phyloP scores from a whole-genome alignment of 805 yeast species.

The Lipomyces kockii region DNA sequence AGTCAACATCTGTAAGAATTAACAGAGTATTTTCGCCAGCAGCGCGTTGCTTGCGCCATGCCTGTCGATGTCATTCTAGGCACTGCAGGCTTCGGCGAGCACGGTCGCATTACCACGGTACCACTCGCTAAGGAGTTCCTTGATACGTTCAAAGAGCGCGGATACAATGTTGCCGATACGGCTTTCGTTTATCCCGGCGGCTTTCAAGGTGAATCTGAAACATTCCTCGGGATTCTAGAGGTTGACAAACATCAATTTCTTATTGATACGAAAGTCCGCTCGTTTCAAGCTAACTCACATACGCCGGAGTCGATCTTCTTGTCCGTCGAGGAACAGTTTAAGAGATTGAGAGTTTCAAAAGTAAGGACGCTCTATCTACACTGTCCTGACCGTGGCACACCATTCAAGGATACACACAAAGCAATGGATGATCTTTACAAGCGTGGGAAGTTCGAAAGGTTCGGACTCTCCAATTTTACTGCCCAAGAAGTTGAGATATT shows the following conservation, averaged over 20 bases:
- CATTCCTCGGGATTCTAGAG: constrained; percentile 26
- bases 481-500: constrained; percentile 39
- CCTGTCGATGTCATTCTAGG: constrained; percentile 31
- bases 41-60: constrained; percentile 12
- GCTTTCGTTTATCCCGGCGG: constrained; percentile 35
- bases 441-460: constrained; percentile 40
- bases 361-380: constrained; percentile 32
- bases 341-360: constrained; percentile 23
- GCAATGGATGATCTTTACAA: constrained; percentile 39
- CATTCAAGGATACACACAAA: constrained; percentile 40
- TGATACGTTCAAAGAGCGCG: constrained; percentile 25
- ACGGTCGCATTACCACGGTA: constrained; percentile 31
- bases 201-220: constrained; percentile 33
- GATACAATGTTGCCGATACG: constrained; percentile 28
- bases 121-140: constrained; percentile 27
- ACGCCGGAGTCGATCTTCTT: constrained; percentile 18
- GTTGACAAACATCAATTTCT: constrained; percentile 17
- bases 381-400: constrained; percentile 40
- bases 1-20: not conserved
- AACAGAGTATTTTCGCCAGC: not conserved
- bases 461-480: constrained; percentile 42
- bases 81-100: constrained; percentile 37
- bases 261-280: constrained; percentile 34
- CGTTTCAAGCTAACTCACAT: constrained; percentile 24
- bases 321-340: constrained; percentile 28